Evolutionary conservation across 2,329 filamentous ascomycete species (phyloP).

Genomic region (Myriosclerotinia curreyana): DNA sequence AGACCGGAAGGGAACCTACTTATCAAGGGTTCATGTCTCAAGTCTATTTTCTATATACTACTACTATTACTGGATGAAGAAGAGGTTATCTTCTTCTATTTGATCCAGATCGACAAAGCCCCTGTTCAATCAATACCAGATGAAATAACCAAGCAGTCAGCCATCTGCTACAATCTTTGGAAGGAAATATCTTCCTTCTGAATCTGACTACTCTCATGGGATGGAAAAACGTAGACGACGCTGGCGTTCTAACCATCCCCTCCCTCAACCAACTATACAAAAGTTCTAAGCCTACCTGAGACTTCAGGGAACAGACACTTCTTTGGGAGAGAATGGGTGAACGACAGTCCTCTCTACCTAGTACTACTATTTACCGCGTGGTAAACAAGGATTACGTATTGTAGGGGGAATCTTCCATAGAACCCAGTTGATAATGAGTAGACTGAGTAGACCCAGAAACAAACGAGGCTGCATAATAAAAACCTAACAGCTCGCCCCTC

Average conservation of each 20-base stretch:
- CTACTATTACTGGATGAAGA: constrained; percentile 15
- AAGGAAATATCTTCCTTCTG: not conserved
- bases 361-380: constrained; percentile 16
- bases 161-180: not conserved
- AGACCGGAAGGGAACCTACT: not conserved
- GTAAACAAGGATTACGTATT: constrained; percentile 14
- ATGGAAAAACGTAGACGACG: too few species aligned
- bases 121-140: constrained; percentile 2
- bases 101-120: constrained; percentile 17
- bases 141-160: not conserved
- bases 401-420: constrained; percentile 3
- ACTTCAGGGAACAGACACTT: too few species aligned
- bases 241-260: too few species aligned
- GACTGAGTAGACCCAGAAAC: not conserved
- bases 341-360: constrained; percentile 14
- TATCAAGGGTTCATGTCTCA: constrained; percentile 15
- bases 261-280: too few species aligned
- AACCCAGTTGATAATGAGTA: not conserved
- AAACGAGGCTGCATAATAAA: constrained; percentile 12
- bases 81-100: not conserved
- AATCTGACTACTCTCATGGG: too few species aligned
- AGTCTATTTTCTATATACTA: constrained; percentile 12
- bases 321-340: constrained; percentile 11
- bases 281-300: too few species aligned
- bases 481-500: not conserved